Percentiles rank a stretch among this genome's conserved stretches.
Conservation (phyloP, 1,139 yeast genomes). For the Petasospora fabianii region DNA sequence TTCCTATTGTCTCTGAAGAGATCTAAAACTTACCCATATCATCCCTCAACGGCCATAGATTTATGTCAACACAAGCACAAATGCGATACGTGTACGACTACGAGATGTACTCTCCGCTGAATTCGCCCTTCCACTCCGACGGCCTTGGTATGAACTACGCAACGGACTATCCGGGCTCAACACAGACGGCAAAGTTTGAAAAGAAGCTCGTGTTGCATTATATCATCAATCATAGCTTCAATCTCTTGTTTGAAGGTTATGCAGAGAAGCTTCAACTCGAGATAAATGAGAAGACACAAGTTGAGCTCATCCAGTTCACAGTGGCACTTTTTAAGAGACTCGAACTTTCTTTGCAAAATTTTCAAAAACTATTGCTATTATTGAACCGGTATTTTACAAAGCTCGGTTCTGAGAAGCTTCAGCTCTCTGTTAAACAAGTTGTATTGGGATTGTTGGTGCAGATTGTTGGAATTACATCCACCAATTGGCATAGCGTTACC, state of each 20-base stretch:
- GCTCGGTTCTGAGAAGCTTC: slow-evolving; percentile 2
- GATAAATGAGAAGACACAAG: neutral
- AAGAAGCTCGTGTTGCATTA: slow-evolving; percentile 11
- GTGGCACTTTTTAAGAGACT: slow-evolving; percentile 12
- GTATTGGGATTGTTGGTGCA: slow-evolving; percentile 10
- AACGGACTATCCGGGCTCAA: slow-evolving; percentile 5
- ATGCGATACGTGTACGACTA: slow-evolving; percentile 12
- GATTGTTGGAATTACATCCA: slow-evolving; percentile 5
- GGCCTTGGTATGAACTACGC: slow-evolving; percentile 10
- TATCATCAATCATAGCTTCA: slow-evolving; percentile 13
- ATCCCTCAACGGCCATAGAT: neutral
- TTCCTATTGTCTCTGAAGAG: neutral
- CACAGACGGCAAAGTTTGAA: slow-evolving; percentile 9
- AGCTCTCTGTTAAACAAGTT: slow-evolving; percentile 13
- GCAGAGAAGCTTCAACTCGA: slow-evolving; percentile 5
- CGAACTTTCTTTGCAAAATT: slow-evolving; percentile 9
- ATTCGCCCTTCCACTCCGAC: slow-evolving; percentile 15
- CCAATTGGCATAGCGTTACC: slow-evolving; percentile 11
- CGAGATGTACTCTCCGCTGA: slow-evolving; percentile 18
- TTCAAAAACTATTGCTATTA: slow-evolving; percentile 12
- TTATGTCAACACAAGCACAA: neutral
- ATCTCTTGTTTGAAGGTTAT: slow-evolving; percentile 11
- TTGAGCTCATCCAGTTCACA: slow-evolving; percentile 9
- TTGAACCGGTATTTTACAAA: slow-evolving; percentile 9
- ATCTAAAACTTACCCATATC: neutral